Conservation (phyloP, 805 yeast genomes). For the Phaffomyces thermotolerans region DNA sequence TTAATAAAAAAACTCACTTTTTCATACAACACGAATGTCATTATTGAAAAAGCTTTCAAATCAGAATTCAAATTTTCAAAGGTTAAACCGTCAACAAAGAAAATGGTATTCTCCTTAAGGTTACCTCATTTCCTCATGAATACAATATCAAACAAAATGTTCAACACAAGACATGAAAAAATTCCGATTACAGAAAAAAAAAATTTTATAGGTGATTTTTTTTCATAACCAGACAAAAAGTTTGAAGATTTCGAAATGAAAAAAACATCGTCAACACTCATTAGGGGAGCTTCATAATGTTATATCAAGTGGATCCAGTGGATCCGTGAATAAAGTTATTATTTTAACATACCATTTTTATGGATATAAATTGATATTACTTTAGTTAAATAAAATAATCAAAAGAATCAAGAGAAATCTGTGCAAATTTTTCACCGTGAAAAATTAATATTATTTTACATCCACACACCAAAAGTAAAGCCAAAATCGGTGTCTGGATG, state of each 20-base stretch:
- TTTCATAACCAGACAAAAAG: background rate
- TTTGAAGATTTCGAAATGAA: background rate
- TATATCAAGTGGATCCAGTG: slow-evolving; percentile 2
- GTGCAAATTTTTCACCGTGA: too few relatives aligned
- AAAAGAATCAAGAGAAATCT: background rate
- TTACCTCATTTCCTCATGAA: too few relatives aligned
- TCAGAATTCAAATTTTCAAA: background rate
- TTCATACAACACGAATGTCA: background rate
- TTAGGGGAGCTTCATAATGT: slow-evolving; percentile 25
- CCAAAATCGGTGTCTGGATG: too few relatives aligned
- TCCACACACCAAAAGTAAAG: too few relatives aligned
- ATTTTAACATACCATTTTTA: slow-evolving; percentile 4
- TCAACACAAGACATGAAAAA: too few relatives aligned
- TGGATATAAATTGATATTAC: background rate
- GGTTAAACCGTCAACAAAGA: background rate
- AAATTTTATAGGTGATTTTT: background rate
- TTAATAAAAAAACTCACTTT: background rate
- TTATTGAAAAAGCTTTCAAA: background rate
- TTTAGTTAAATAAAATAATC: background rate
- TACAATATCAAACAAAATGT: too few relatives aligned
- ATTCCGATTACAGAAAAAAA: too few relatives aligned
- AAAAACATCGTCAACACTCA: slow-evolving; percentile 25
- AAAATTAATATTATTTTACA: too few relatives aligned
- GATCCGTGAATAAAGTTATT: too few relatives aligned
- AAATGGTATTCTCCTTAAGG: too few relatives aligned